These are phyloP conservation scores for Tuber calosporum DNA, from an alignment of 495 filamentous ascomycete genomes.

Conservation along the genomic window DNA sequence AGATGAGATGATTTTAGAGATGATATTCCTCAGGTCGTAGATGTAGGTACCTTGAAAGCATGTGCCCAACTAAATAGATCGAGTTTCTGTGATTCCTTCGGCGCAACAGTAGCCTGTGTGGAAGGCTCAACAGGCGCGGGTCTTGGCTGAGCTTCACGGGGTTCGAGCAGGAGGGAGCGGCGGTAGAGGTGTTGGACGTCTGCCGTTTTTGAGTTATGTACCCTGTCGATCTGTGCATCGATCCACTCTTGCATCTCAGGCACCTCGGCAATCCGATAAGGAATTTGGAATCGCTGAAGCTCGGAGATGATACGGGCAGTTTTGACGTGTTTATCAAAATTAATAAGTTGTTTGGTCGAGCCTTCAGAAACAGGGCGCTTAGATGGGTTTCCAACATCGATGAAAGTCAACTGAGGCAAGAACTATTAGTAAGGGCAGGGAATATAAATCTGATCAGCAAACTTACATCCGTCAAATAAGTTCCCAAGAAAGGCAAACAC, in stretches of 20 bases:
- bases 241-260: conserved; percentile 94
- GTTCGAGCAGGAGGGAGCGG: conserved; percentile 81
- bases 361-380: conserved; percentile 56
- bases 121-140: conserved; percentile 48
- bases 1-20: conserved; percentile 12
- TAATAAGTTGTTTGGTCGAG: conserved; percentile 62
- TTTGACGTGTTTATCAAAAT: conserved; percentile 95
- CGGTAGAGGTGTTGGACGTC: conserved; percentile 80
- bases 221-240: conserved; percentile 70
- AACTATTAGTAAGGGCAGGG: conserved; percentile 2
- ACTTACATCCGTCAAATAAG: conserved; percentile 77
- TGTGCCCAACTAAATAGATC: conserved; percentile 54
- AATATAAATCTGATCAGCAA: conserved; percentile 35
- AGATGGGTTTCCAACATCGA: conserved; percentile 87
- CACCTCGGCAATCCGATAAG: conserved; percentile 76
- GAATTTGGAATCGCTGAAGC: conserved; percentile 93
- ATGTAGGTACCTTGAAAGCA: conserved; percentile 46
- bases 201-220: conserved; percentile 68
- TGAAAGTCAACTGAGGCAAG: conserved; percentile 56
- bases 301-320: conserved; percentile 94
- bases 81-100: conserved; percentile 45
- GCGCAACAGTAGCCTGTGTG: conserved; percentile 16
- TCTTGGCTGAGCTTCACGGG: conserved; percentile 56
- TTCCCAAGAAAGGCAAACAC: conserved; percentile 93
- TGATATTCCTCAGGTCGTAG: conserved; percentile 28